These are phyloP conservation scores for Cryphonectria japonica DNA, from an alignment of 2,329 filamentous ascomycete species.

Conservation along the genomic window DNA sequence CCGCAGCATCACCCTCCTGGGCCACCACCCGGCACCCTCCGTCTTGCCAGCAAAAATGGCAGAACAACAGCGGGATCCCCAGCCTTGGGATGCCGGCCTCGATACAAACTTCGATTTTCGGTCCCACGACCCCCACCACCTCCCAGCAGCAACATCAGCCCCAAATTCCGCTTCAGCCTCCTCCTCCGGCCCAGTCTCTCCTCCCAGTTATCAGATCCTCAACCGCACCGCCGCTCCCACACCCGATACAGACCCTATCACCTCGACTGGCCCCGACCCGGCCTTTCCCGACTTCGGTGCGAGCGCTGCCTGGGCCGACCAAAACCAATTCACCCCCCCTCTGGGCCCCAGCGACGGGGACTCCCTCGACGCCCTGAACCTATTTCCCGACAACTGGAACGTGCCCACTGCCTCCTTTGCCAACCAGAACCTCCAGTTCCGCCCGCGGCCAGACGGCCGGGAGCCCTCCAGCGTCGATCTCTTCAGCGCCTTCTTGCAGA, in stretches of 20 bases:
- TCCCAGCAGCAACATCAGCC: slow-evolving; percentile 20
- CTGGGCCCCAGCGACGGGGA: slow-evolving; percentile 25
- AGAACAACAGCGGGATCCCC: slow-evolving; percentile 35
- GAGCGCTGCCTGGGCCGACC: slow-evolving; percentile 24
- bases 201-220: slow-evolving; percentile 19
- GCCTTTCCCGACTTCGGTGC: slow-evolving; percentile 23
- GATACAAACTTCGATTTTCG: slow-evolving; percentile 28
- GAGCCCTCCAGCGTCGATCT: slow-evolving; percentile 13
- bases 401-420: slow-evolving; percentile 27
- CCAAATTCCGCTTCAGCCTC: slow-evolving; percentile 24
- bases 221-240: slow-evolving; percentile 17
- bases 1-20: slow-evolving; percentile 19
- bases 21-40: slow-evolving; percentile 15
- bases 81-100: slow-evolving; percentile 26
- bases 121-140: slow-evolving; percentile 23
- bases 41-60: slow-evolving; percentile 35
- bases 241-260: slow-evolving; percentile 18
- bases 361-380: slow-evolving; percentile 23
- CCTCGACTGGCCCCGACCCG: slow-evolving; percentile 22
- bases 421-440: slow-evolving; percentile 25
- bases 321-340: slow-evolving; percentile 28
- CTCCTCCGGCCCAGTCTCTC: slow-evolving; percentile 21
- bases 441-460: slow-evolving; percentile 18
- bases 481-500: slow-evolving; percentile 32
- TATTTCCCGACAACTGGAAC: slow-evolving; percentile 29